Percentiles rank a stretch among this genome's conserved stretches.
These are phyloP conservation scores for Aegilops speltoides DNA, from an alignment of 176 grass and related monocot genomes.

Conservation along the genomic window DNA sequence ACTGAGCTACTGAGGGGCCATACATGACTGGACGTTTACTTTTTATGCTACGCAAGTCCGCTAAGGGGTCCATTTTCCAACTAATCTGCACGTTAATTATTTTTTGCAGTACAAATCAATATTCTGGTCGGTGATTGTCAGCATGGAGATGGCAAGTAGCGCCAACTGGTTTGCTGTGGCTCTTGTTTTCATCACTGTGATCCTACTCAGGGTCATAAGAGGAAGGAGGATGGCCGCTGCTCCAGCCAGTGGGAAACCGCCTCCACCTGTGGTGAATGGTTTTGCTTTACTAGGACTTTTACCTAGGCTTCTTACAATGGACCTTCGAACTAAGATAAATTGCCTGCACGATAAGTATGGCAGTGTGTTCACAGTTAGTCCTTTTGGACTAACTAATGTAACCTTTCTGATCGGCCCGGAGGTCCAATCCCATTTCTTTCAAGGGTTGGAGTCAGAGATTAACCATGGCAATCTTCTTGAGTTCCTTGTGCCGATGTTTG, in stretches of 20 bases:
- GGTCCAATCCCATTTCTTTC: background rate
- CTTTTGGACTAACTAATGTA: background rate
- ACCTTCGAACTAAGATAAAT: background rate
- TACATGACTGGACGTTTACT: too few relatives aligned
- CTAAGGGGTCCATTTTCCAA: too few relatives aligned
- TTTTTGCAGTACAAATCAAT: background rate
- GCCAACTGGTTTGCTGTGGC: background rate
- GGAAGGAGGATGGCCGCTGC: background rate
- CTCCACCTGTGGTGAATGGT: background rate
- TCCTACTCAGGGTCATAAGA: background rate
- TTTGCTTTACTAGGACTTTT: background rate
- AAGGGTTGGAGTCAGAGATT: background rate
- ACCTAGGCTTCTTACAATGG: background rate
- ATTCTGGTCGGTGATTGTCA: background rate
- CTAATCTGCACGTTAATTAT: background rate
- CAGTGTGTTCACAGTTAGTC: background rate
- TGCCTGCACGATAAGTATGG: background rate
- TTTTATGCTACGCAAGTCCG: background rate
- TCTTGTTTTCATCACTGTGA: background rate
- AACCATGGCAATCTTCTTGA: background rate
- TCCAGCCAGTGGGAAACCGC: background rate
- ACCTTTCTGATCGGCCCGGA: background rate
- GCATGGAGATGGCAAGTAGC: background rate
- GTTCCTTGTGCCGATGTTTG: conserved; percentile 1
- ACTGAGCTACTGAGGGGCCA: too few relatives aligned